A percentile compares a stretch with the other conserved stretches of the same genome.
phyloP scores from a whole-genome alignment of 768 basidiomycete genomes.

The Coprinopsis cinerea region DNA sequence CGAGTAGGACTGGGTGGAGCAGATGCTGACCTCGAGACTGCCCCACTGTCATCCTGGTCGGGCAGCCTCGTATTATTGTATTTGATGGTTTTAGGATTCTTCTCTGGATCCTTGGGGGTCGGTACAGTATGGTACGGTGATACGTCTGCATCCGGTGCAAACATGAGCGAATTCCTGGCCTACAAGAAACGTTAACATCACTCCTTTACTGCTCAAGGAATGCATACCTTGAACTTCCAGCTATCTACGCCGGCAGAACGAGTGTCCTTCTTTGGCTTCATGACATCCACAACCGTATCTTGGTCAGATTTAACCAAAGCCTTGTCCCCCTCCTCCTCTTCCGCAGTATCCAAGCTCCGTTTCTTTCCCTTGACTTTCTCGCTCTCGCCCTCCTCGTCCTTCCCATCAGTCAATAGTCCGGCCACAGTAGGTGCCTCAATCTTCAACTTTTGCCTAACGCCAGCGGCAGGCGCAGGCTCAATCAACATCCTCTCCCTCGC shows the following conservation, averaged over 20 bases:
- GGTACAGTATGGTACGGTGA: conserved; percentile 61
- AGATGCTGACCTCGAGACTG: conserved; percentile 37
- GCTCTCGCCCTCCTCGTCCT: conserved; percentile 19
- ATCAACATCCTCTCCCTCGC: conserved; percentile 66
- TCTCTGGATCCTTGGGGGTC: conserved; percentile 19
- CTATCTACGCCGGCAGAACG: conserved; percentile 69
- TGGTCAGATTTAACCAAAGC: conserved; percentile 17
- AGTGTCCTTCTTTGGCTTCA: conserved; percentile 75
- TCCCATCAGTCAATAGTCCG: conserved; percentile 44
- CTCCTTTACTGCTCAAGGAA: background rate
- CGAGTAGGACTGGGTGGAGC: conserved; percentile 85
- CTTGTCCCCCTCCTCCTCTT: conserved; percentile 13
- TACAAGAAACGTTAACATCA: conserved; percentile 24
- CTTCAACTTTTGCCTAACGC: conserved; percentile 60
- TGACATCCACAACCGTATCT: conserved; percentile 43
- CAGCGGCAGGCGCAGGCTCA: conserved; percentile 54
- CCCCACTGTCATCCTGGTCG: conserved; percentile 54
- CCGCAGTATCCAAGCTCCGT: background rate
- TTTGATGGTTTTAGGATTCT: conserved; percentile 58
- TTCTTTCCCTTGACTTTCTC: conserved; percentile 20
- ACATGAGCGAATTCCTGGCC: conserved; percentile 95
- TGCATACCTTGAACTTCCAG: conserved; percentile 72
- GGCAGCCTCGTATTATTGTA: conserved; percentile 78
- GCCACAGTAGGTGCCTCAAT: conserved; percentile 55
- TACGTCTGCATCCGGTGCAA: conserved; percentile 84